Percentiles rank a stretch among this genome's conserved stretches.
These are phyloP conservation scores for Pseudomicrostroma phylloplanum DNA, from an alignment of 1,284 basidiomycete genomes.

Conservation along the genomic window DNA sequence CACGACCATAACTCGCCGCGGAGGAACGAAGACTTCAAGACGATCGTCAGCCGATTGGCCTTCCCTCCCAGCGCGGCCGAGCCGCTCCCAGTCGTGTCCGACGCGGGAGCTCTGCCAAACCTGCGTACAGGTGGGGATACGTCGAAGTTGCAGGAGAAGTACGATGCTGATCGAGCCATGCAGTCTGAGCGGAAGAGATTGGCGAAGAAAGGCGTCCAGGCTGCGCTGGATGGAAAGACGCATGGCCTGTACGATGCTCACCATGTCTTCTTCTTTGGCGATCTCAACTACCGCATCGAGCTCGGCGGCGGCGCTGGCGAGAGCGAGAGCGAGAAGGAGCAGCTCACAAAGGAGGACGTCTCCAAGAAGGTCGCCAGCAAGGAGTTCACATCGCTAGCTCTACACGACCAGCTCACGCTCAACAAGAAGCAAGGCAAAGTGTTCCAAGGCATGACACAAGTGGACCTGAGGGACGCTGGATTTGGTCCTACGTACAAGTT, in stretches of 20 bases:
- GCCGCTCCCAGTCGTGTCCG: constrained; percentile 27
- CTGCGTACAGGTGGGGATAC: constrained; percentile 15
- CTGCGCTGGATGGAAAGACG: constrained; percentile 33
- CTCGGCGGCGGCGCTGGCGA: constrained; percentile 17
- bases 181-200: constrained; percentile 57
- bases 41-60: constrained; percentile 71
- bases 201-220: constrained; percentile 13
- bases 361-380: constrained; percentile 13
- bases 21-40: constrained; percentile 72
- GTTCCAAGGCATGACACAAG: constrained; percentile 40
- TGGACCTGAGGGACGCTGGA: constrained; percentile 22
- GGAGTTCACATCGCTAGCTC: constrained; percentile 32
- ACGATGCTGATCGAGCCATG: constrained; percentile 56
- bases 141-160: constrained; percentile 46
- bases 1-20: constrained; percentile 66
- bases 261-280: constrained; percentile 50
- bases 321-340: constrained; percentile 11
- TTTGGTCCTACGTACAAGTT: constrained; percentile 49
- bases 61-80: constrained; percentile 55
- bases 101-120: constrained; percentile 1
- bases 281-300: constrained; percentile 50
- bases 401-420: constrained; percentile 41
- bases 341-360: constrained; percentile 23
- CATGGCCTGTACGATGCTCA: constrained; percentile 48
- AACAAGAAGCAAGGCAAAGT: constrained; percentile 19